Evolutionary conservation across 495 filamentous ascomycete genomes (phyloP), one percentile per base, ranked within the genome.

Genomic region (Bryoglossum gracile): DNA sequence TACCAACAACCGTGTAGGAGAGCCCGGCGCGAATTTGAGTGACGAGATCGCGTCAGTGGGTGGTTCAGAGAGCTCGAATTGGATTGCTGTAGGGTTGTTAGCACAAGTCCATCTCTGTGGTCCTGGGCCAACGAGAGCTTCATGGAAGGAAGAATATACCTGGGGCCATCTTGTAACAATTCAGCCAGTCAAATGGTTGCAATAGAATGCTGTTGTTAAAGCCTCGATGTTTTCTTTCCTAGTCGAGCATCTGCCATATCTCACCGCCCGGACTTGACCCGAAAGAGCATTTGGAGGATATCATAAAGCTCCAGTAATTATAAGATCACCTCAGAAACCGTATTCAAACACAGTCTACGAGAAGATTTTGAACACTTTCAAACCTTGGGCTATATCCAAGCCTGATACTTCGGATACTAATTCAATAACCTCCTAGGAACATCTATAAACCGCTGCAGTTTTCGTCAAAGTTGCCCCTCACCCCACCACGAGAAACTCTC

Each of bases 31-130:
- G 72, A 94, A 98, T 55, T 80, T 81, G 53, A 96, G 66, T 4
- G 88, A 73, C 44, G 89, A 94, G 58, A 98, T 85, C 54, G 83
- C 86, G 69, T 97, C 92, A 44, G 72, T 75, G n/a, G 92, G 92
- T 28, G 89, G 85, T 56, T 77, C 70, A 36, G 75, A 67, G 51
- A 87, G 74, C 67, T 89, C 87, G 65, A 76, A 80, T 68, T 86
- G 82, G 46, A 74, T 71, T 64, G 72, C 73, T 80, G 18, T 22
- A 5, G 30, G 11, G 1, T 13, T 39, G 23, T 52, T 38, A 53
- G 42, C 37, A 13, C 28, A 11, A 0, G 8, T 14, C 14, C 9
- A 41, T 25, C 4, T 37, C 13, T 6, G 3, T n/a, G 19, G n/a
- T n/a, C n/a, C n/a, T n/a, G n/a, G n/a, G n/a, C n/a, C n/a, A 22